Evolutionary conservation across 1,139 yeast species (phyloP).

Genomic region (Saccharomyces hybrid): DNA sequence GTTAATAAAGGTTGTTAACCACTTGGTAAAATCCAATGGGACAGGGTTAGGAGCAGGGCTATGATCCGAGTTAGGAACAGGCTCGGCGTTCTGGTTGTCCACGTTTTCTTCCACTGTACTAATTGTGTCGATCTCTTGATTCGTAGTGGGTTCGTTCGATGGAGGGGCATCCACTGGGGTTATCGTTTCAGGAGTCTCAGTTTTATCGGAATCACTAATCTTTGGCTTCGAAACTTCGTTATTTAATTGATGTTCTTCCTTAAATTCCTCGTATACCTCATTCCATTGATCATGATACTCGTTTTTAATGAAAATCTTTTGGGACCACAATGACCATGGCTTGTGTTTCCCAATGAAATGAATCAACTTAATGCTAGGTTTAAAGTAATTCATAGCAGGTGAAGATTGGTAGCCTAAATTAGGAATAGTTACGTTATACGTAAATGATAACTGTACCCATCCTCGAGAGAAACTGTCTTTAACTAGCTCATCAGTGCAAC

Average conservation of each 20-base stretch:
- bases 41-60: constrained; percentile 9
- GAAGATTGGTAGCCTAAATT: constrained; percentile 71
- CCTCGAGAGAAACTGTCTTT: constrained; percentile 11
- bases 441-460: constrained; percentile 72
- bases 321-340: constrained; percentile 55
- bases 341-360: constrained; percentile 79
- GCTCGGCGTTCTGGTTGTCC: constrained; percentile 4
- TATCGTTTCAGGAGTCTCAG: background rate
- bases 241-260: constrained; percentile 6
- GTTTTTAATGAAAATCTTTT: constrained; percentile 7
- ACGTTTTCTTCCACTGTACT: background rate
- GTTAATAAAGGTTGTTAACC: constrained; percentile 17
- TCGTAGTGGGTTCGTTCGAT: background rate
- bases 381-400: constrained; percentile 66
- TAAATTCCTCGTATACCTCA: constrained; percentile 15
- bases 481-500: background rate
- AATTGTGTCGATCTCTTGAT: background rate
- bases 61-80: constrained; percentile 7
- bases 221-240: background rate
- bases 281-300: constrained; percentile 19
- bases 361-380: constrained; percentile 47
- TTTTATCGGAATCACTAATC: background rate
- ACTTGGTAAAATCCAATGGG: constrained; percentile 14
- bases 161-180: background rate
- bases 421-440: constrained; percentile 75